Evolutionary conservation across 345 rosid genomes (phyloP).

Genomic region (Citrus hindsii): DNA sequence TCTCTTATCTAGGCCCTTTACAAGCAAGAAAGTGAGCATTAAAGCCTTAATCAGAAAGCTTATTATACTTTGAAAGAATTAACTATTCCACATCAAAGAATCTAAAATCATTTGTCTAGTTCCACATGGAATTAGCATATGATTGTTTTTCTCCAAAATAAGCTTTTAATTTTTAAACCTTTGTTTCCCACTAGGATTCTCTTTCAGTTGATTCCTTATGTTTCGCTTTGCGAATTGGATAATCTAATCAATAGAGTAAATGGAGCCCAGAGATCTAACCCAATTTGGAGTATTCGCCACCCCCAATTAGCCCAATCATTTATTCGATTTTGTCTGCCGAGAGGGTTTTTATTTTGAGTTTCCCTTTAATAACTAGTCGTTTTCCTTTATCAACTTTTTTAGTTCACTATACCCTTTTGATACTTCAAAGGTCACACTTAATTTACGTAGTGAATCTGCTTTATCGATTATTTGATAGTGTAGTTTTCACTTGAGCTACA

Average conservation of each 20-base stretch:
- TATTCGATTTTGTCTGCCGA: background rate
- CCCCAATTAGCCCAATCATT: conserved; percentile 1
- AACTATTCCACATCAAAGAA: background rate
- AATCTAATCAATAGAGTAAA: conserved; percentile 3
- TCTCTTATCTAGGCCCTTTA: conserved; percentile 11
- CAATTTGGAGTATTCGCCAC: conserved; percentile 1
- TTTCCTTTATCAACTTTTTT: background rate
- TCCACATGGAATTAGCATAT: background rate
- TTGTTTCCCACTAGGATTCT: background rate
- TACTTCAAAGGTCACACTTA: background rate
- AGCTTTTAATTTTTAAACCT: background rate
- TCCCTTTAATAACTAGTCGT: no score
- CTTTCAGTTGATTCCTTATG: background rate
- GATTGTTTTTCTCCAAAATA: background rate
- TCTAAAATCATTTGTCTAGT: background rate
- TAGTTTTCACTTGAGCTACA: background rate
- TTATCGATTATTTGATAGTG: background rate
- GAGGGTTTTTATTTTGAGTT: no score
- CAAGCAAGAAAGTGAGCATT: conserved; percentile 12
- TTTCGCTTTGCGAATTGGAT: background rate
- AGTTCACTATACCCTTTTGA: background rate
- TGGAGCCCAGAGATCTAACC: conserved; percentile 37
- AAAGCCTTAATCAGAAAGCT: background rate
- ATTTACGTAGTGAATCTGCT: background rate
- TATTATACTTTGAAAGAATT: background rate